phyloP scores from a whole-genome alignment of 164 flowering plant species.

The Sedum album region DNA sequence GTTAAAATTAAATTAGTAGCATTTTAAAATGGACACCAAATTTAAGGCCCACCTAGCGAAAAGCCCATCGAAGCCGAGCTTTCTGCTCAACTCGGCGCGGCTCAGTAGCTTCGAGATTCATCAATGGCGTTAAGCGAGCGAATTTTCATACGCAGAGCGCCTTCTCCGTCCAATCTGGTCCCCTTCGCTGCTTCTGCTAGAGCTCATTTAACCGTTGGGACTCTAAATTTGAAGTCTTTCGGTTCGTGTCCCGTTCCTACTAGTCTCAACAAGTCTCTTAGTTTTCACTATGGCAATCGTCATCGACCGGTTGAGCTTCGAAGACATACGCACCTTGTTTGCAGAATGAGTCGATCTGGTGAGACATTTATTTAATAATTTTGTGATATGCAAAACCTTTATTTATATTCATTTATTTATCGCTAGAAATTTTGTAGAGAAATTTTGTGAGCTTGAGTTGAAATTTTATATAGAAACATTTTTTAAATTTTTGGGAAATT shows the following conservation, averaged over 20 bases:
- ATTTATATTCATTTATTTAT: too few species aligned
- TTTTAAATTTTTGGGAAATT: too few species aligned
- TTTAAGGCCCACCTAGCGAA: too few species aligned
- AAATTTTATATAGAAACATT: too few species aligned
- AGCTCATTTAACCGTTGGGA: neutral
- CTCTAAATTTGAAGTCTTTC: neutral
- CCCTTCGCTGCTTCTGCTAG: conserved; percentile 2
- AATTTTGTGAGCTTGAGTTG: too few species aligned
- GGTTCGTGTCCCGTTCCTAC: neutral
- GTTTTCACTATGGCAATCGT: neutral
- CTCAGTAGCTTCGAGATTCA: neutral
- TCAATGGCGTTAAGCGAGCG: conserved; percentile 15
- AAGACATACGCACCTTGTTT: conserved; percentile 20
- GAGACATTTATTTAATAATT: neutral
- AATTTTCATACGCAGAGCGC: conserved; percentile 8
- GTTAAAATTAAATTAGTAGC: too few species aligned
- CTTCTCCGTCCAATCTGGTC: conserved; percentile 8
- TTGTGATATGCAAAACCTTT: too few species aligned
- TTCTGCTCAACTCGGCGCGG: neutral
- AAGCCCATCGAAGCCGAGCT: neutral
- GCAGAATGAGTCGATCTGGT: conserved; percentile 40
- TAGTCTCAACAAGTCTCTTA: neutral
- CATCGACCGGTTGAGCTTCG: conserved; percentile 5
- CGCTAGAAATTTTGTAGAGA: too few species aligned
- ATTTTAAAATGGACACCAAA: too few species aligned